Evolutionary conservation across 768 basidiomycete species (phyloP).

Genomic region (Pleurotus ostreatus): DNA sequence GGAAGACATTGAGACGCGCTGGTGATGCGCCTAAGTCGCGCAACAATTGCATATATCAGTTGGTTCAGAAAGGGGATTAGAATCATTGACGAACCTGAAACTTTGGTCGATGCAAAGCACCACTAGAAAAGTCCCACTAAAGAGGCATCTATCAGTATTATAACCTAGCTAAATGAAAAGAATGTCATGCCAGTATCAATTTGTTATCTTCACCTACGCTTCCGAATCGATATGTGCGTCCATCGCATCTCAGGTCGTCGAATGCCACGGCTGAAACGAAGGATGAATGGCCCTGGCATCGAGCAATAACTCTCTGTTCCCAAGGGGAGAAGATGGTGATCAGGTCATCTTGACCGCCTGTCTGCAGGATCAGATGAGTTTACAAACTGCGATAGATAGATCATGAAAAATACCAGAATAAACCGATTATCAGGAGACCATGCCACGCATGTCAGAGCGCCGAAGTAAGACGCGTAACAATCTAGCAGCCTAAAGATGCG

Average conservation of each 20-base stretch:
- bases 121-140: constrained; percentile 94
- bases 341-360: constrained; percentile 96
- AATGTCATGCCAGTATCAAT: constrained; percentile 67
- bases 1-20: constrained; percentile 76
- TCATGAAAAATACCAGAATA: constrained; percentile 56
- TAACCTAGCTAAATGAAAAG: neutral
- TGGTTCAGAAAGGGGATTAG: neutral
- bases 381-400: constrained; percentile 2
- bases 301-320: constrained; percentile 91
- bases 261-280: constrained; percentile 90
- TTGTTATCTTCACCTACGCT: constrained; percentile 98
- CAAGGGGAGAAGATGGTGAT: constrained; percentile 92
- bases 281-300: constrained; percentile 96
- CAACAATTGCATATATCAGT: neutral
- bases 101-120: constrained; percentile 86
- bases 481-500: constrained; percentile 68
- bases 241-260: constrained; percentile 85
- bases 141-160: constrained; percentile 9
- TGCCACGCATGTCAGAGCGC: constrained; percentile 81
- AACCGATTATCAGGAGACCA: constrained; percentile 98
- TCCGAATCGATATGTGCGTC: constrained; percentile 89
- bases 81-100: constrained; percentile 38
- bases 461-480: constrained; percentile 94
- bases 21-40: constrained; percentile 53
- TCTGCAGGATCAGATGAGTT: constrained; percentile 37